Evolutionary conservation across 2,329 filamentous ascomycete genomes (phyloP), one percentile per base, ranked within the genome.

Genomic region (Cryphonectria parasitica): DNA sequence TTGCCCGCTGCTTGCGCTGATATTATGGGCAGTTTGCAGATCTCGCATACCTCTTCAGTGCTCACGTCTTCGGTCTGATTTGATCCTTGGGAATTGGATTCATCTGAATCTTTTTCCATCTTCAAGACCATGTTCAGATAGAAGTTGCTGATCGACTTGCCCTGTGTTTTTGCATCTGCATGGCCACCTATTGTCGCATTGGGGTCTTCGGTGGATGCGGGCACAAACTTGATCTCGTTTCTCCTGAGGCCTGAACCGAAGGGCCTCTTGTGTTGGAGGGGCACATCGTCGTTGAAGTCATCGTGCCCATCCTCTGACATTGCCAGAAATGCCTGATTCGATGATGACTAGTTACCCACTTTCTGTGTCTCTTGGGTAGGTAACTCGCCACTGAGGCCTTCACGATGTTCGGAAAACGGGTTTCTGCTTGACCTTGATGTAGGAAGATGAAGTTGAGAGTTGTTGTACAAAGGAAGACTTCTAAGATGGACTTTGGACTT

Each of bases 61-160:
- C 25, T 2, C n/a, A 15, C 49, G n/a, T 62, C 45, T 52, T 66
- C 22, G 45, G 22, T 36, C 76, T 71, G 19, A 77, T 72, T 49
- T 76, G 74, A 58, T 63, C 22, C 69, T 28, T 5, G 75, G 68
- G 22, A 66, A 28, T 3, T 54, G 64, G 73, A 15, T 25, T 74
- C 22, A 49, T n/a, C 31, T 41, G 70, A 36, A 19, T 78, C 74
- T 49, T 83, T 82, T n/a, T 92, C 34, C 19, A 78, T 74, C 52
- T 83, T 83, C n/a, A 92, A 81, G 28, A 93, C 91, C 71, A 93
- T 85, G 71, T 85, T 88, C 36, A 92, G 85, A 75, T 94, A 93
- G 62, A 88, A 80, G 69, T 92, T 88, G 0, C 88, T 84, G 45
- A 88, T 78, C 8, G 80, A 80, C 39, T 78, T 22, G 39, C 69